These are phyloP conservation scores for Daldinia vernicosa DNA, from an alignment of 495 filamentous ascomycete species.

Conservation along the genomic window DNA sequence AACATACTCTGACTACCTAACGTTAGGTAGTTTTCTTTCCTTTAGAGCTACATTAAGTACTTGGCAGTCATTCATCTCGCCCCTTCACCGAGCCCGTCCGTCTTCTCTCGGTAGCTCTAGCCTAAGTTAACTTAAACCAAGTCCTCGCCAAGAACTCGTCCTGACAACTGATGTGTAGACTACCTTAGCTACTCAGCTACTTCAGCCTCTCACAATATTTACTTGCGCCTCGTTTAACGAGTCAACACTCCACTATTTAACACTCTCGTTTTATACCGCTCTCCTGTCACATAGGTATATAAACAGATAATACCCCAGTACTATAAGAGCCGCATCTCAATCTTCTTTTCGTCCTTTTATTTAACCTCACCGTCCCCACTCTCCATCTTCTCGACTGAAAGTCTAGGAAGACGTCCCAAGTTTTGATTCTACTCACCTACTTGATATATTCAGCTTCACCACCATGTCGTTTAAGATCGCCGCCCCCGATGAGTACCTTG, in stretches of 20 bases:
- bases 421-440: background rate
- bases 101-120: background rate
- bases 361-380: background rate
- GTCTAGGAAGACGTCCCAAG: background rate
- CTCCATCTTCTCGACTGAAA: background rate
- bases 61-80: background rate
- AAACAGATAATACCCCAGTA: background rate
- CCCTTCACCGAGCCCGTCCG: conserved; percentile 3
- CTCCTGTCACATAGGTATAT: background rate
- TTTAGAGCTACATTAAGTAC: background rate
- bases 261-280: background rate
- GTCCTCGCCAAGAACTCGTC: background rate
- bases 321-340: background rate
- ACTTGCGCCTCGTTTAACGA: background rate
- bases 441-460: conserved; percentile 13
- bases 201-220: background rate
- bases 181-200: too few species aligned
- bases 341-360: background rate
- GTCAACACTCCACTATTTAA: background rate
- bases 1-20: background rate
- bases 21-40: background rate
- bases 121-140: background rate
- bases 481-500: conserved; percentile 71
- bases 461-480: conserved; percentile 58
- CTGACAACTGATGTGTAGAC: background rate